A percentile compares a stretch with the other conserved stretches of the same genome.
phyloP scores from a whole-genome alignment of 768 basidiomycete species.

The Amanita molliuscula region DNA sequence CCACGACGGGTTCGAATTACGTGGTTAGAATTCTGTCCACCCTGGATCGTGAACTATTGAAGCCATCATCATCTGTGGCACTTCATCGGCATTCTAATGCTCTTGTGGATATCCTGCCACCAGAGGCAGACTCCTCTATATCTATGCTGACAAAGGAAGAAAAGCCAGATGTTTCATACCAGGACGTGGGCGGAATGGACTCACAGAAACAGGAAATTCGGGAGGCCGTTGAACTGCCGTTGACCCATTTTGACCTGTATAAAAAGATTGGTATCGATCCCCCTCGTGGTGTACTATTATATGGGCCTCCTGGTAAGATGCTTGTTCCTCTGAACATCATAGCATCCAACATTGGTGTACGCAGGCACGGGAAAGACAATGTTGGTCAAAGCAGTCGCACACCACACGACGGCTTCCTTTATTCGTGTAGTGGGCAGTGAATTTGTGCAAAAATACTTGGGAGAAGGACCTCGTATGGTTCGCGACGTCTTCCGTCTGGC shows the following conservation, averaged over 20 bases:
- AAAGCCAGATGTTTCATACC: slow-evolving; percentile 88
- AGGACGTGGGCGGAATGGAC: slow-evolving; percentile 96
- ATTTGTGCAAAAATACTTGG: slow-evolving; percentile 99
- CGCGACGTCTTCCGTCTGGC: slow-evolving; percentile 98
- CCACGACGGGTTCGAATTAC: slow-evolving; percentile 96
- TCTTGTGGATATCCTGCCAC: slow-evolving; percentile 94
- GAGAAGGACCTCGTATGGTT: slow-evolving; percentile 99
- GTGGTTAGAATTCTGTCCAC: slow-evolving; percentile 97
- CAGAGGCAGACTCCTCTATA: slow-evolving; percentile 97
- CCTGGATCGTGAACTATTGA: slow-evolving; percentile 91
- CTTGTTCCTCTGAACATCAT: background rate
- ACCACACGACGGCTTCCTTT: slow-evolving; percentile 94
- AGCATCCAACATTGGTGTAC: background rate
- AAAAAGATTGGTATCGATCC: slow-evolving; percentile 99
- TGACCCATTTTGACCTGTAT: slow-evolving; percentile 96
- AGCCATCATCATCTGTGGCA: slow-evolving; percentile 96
- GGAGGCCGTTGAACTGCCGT: slow-evolving; percentile 94
- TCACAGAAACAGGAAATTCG: slow-evolving; percentile 97
- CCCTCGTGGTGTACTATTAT: slow-evolving; percentile 91
- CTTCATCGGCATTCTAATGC: slow-evolving; percentile 98
- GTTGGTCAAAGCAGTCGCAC: slow-evolving; percentile 99
- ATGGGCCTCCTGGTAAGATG: slow-evolving; percentile 84
- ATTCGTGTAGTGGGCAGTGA: slow-evolving; percentile 98
- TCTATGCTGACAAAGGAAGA: slow-evolving; percentile 91
- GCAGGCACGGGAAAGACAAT: slow-evolving; percentile 96